Conservation (phyloP, 1,139 yeast genomes). For the Yamadazyma trypodendri region DNA sequence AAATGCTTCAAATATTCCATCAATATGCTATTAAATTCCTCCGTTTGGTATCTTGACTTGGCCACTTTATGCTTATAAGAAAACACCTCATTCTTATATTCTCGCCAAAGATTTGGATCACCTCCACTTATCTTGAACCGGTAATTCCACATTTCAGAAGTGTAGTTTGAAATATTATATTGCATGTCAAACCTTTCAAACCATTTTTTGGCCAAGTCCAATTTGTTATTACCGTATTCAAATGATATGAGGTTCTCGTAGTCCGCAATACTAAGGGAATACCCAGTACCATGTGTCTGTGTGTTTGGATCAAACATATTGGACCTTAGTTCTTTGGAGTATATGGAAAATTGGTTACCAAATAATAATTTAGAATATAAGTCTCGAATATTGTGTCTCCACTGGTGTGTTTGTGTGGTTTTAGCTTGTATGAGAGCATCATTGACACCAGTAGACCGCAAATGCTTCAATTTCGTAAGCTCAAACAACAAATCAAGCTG, state of each 20-base stretch:
- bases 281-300: conserved; percentile 2
- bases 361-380: conserved; percentile 30
- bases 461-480: conserved; percentile 5
- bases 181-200: conserved; percentile 31
- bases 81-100: conserved; percentile 22
- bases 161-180: conserved; percentile 23
- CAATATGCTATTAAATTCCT: conserved; percentile 6
- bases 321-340: conserved; percentile 19
- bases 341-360: conserved; percentile 20
- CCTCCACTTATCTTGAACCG: conserved; percentile 38
- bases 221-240: conserved; percentile 34
- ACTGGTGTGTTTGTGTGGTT: conserved; percentile 2
- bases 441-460: conserved; percentile 3
- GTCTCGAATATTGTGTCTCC: conserved; percentile 24
- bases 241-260: conserved; percentile 39
- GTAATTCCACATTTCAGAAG: conserved; percentile 35
- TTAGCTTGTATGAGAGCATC: conserved; percentile 3
- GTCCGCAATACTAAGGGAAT: conserved; percentile 26
- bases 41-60: conserved; percentile 3
- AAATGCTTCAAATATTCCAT: conserved; percentile 8
- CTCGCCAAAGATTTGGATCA: conserved; percentile 31
- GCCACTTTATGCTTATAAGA: conserved; percentile 5
- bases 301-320: conserved; percentile 16
- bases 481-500: conserved; percentile 17
- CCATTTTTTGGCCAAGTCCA: conserved; percentile 44